Conservation (phyloP, 1,284 basidiomycete genomes). For the Ganoderma boninense region DNA sequence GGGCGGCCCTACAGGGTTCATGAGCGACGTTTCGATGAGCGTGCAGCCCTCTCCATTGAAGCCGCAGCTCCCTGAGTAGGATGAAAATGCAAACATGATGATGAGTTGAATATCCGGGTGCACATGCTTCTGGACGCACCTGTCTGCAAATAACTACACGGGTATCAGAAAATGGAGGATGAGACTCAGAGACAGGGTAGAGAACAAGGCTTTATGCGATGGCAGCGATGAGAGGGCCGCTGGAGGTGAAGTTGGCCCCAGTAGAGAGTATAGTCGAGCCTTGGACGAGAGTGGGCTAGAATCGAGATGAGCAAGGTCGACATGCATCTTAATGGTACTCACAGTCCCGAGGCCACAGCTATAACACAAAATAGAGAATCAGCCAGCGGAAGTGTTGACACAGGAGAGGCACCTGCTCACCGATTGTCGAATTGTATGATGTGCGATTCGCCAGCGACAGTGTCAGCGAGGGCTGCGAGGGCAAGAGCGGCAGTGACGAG, state of each 20-base stretch:
- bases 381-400: too few species aligned
- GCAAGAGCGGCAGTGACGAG: too few species aligned
- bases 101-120: too few species aligned
- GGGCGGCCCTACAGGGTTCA: slow-evolving; percentile 41
- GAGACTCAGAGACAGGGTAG: not conserved
- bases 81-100: too few species aligned
- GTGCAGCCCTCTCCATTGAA: slow-evolving; percentile 54
- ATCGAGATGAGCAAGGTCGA: slow-evolving; percentile 15
- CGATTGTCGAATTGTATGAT: too few species aligned
- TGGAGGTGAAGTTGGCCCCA: slow-evolving; percentile 43
- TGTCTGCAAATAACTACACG: slow-evolving; percentile 43
- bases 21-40: slow-evolving; percentile 52
- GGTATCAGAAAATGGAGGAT: not conserved
- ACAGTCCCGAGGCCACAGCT: slow-evolving; percentile 7
- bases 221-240: slow-evolving; percentile 39
- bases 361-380: not conserved
- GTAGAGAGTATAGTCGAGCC: slow-evolving; percentile 44
- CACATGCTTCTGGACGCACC: slow-evolving; percentile 27
- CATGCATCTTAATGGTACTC: not conserved
- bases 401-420: too few species aligned
- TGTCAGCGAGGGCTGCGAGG: too few species aligned
- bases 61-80: slow-evolving; percentile 40
- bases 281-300: slow-evolving; percentile 45
- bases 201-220: slow-evolving; percentile 43
- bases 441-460: too few species aligned